phyloP scores from a whole-genome alignment of 495 filamentous ascomycete genomes.

The Ascobolus immersus region DNA sequence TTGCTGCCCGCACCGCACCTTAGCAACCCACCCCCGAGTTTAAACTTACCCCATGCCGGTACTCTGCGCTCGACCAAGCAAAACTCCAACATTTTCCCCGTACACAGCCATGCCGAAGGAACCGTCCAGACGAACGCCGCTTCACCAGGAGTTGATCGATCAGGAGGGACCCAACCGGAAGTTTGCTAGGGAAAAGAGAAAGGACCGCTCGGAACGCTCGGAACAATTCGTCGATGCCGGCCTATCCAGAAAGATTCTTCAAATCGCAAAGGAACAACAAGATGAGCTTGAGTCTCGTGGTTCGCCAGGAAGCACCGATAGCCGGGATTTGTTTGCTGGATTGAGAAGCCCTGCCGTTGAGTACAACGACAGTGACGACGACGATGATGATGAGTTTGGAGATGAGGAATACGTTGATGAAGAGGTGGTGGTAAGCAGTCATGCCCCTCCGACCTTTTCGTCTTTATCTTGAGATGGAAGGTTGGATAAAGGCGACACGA shows the following conservation, averaged over 20 bases:
- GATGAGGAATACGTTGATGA: constrained; percentile 23
- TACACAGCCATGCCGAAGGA: constrained; percentile 11
- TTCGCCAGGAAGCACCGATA: too few relatives aligned
- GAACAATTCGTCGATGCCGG: constrained; percentile 41
- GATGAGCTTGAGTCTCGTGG: constrained; percentile 34
- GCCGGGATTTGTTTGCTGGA: too few relatives aligned
- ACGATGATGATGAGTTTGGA: constrained; percentile 33
- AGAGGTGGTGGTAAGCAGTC: constrained; percentile 31
- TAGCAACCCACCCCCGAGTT: too few relatives aligned
- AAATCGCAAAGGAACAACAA: constrained; percentile 42
- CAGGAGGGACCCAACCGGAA: constrained; percentile 7
- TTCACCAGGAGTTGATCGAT: constrained; percentile 15
- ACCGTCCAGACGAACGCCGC: constrained; percentile 12
- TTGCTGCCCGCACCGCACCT: too few relatives aligned
- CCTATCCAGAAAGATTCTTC: constrained; percentile 62
- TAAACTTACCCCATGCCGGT: too few relatives aligned
- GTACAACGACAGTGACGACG: constrained; percentile 29
- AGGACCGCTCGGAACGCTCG: constrained; percentile 8
- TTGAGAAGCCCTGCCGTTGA: too few relatives aligned
- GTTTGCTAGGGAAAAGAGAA: constrained; percentile 10
- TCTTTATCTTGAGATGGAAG: constrained; percentile 32
- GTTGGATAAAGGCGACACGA: constrained; percentile 26
- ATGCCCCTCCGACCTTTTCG: too few relatives aligned
- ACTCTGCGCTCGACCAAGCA: too few relatives aligned
- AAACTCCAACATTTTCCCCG: too few relatives aligned